Conservation (phyloP, 1,284 basidiomycete genomes). For the Rugiboletus extremiorientalis region DNA sequence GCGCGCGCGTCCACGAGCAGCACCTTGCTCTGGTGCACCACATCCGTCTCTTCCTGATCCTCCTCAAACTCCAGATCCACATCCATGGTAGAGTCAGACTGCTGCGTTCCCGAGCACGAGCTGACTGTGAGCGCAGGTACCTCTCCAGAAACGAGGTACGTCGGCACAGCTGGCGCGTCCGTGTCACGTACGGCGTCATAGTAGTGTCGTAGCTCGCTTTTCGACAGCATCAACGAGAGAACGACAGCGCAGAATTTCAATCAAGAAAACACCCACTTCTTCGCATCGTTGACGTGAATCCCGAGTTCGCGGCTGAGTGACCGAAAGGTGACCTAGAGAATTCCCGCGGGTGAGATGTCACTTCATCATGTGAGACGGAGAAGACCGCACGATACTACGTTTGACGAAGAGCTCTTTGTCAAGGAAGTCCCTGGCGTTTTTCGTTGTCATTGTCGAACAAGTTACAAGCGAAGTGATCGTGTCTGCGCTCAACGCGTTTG, state of each 20-base stretch:
- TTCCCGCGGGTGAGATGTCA: neutral
- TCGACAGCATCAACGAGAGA: neutral
- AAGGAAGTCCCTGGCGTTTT: constrained; percentile 52
- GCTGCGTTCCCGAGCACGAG: constrained; percentile 10
- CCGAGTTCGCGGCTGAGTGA: constrained; percentile 65
- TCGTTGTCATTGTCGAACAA: constrained; percentile 42
- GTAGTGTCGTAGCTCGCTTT: constrained; percentile 62
- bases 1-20: constrained; percentile 56
- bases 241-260: too few species aligned
- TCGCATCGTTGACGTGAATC: constrained; percentile 71
- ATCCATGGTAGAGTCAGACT: constrained; percentile 44
- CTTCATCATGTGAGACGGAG: neutral
- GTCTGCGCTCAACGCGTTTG: constrained; percentile 3
- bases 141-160: constrained; percentile 64
- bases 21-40: constrained; percentile 43
- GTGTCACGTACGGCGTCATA: constrained; percentile 42
- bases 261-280: constrained; percentile 49
- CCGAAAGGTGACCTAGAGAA: constrained; percentile 66
- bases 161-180: constrained; percentile 52
- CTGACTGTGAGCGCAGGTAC: constrained; percentile 19
- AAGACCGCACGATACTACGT: constrained; percentile 54
- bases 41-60: constrained; percentile 31
- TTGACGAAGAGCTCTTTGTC: constrained; percentile 63
- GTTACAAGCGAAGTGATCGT: neutral
- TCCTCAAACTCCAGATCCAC: constrained; percentile 42